Conservation (phyloP, 495 filamentous ascomycete species). For the Diplogelasinospora grovesii region DNA sequence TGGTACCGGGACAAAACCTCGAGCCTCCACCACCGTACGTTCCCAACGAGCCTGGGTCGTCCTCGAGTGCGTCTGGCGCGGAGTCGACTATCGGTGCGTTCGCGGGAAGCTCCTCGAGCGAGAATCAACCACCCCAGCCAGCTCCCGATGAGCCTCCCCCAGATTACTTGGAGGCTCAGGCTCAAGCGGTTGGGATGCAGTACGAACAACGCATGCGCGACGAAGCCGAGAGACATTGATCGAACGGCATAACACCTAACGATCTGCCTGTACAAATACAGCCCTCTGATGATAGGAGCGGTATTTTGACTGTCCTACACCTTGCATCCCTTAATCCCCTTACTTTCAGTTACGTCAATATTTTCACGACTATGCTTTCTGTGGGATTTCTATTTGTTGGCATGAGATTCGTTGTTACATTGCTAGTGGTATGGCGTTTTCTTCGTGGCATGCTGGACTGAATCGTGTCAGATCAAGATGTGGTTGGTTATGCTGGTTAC, state of each 20-base stretch:
- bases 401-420: too few species aligned
- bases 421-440: too few species aligned
- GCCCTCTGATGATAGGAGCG: too few species aligned
- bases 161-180: constrained; percentile 87
- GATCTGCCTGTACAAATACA: too few species aligned
- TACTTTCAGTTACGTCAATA: too few species aligned
- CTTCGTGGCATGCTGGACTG: too few species aligned
- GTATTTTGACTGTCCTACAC: too few species aligned
- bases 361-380: too few species aligned
- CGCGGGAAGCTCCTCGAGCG: constrained; percentile 3
- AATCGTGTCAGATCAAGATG: too few species aligned
- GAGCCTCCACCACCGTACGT: constrained; percentile 85
- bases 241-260: not conserved
- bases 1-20: constrained; percentile 46
- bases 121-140: constrained; percentile 28
- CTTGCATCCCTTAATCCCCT: too few species aligned
- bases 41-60: constrained; percentile 20
- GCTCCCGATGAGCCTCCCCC: constrained; percentile 78
- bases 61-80: constrained; percentile 15
- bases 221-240: constrained; percentile 37
- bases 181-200: constrained; percentile 56
- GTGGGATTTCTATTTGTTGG: too few species aligned
- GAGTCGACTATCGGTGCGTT: not conserved
- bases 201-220: constrained; percentile 42
- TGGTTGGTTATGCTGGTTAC: too few species aligned